Evolutionary conservation across 2,329 filamentous ascomycete species (phyloP).

Genomic region (Aspergillus latus): DNA sequence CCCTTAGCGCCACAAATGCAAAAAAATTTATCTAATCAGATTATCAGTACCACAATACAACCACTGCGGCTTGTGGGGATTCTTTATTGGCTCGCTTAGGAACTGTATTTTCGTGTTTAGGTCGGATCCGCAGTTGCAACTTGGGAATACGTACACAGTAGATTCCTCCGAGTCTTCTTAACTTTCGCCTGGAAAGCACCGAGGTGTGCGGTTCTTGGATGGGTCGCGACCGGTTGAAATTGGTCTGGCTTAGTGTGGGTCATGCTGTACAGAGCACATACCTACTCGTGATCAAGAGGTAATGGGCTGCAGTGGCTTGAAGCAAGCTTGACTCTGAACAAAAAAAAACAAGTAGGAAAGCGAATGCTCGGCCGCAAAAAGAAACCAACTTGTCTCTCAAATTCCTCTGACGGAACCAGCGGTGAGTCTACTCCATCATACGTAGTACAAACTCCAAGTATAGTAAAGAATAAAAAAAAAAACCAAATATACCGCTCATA

Average conservation of each 20-base stretch:
- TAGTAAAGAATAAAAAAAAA: not conserved
- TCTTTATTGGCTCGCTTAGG: too few species aligned
- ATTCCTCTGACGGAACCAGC: not conserved
- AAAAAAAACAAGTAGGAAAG: not conserved
- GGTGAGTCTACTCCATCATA: not conserved
- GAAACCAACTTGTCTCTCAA: not conserved
- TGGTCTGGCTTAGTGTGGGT: constrained; percentile 3
- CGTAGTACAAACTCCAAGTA: not conserved
- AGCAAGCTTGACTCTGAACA: not conserved
- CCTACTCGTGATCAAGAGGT: not conserved
- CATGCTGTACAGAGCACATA: not conserved
- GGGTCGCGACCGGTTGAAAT: not conserved
- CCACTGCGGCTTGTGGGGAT: too few species aligned
- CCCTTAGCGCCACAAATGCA: too few species aligned
- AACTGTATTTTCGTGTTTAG: too few species aligned
- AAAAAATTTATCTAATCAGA: too few species aligned
- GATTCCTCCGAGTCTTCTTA: not conserved
- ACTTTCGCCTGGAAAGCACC: not conserved
- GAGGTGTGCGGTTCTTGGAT: not conserved
- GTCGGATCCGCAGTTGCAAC: too few species aligned
- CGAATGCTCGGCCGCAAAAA: not conserved
- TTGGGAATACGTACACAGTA: too few species aligned
- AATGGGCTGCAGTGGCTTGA: constrained; percentile 5
- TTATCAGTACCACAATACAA: too few species aligned
- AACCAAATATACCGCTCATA: not conserved